phyloP scores from a whole-genome alignment of 345 rosid species.

The Dovyalis caffra region DNA sequence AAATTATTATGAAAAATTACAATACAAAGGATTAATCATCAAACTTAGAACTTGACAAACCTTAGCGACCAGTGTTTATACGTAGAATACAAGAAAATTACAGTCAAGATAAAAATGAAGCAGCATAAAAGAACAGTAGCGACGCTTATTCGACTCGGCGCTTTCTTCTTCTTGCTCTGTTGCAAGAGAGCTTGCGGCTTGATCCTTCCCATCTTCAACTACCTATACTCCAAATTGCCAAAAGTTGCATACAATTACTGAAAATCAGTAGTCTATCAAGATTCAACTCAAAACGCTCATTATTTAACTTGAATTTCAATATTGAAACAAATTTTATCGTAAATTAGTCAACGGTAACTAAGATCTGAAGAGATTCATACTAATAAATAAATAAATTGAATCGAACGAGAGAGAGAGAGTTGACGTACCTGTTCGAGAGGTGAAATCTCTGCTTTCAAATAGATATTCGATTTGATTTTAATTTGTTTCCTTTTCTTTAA shows the following conservation, averaged over 20 bases:
- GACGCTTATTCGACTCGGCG: constrained; percentile 52
- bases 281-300: neutral
- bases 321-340: neutral
- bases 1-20: neutral
- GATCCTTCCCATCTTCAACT: constrained; percentile 58
- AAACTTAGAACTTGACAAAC: constrained; percentile 27
- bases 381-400: neutral
- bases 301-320: neutral
- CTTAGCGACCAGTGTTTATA: constrained; percentile 59
- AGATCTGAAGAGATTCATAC: neutral
- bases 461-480: neutral
- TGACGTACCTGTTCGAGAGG: neutral
- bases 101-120: constrained; percentile 41
- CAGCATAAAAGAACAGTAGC: constrained; percentile 43
- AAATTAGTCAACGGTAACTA: neutral
- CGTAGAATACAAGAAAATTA: constrained; percentile 55
- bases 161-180: constrained; percentile 82
- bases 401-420: neutral
- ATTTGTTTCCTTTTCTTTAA: too few species aligned
- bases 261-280: neutral
- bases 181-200: constrained; percentile 71
- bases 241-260: neutral
- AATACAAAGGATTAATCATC: neutral
- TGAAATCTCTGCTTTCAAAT: neutral
- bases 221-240: neutral